A percentile compares a stretch with the other conserved stretches of the same genome.
phyloP scores from a whole-genome alignment of 1,139 yeast genomes.

The Groenewaldozyma sp. region DNA sequence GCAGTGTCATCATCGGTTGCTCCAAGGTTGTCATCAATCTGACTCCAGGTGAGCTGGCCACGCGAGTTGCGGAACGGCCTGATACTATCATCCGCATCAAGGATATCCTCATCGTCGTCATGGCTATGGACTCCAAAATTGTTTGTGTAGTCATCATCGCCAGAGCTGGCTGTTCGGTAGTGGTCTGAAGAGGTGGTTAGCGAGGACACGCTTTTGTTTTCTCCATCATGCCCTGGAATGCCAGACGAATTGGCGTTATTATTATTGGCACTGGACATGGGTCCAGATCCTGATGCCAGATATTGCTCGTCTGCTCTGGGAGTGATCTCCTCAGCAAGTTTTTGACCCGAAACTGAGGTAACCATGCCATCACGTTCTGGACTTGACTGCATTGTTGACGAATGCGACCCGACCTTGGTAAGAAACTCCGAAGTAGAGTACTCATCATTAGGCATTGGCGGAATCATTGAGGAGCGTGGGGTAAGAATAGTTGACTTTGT shows the following conservation, averaged over 20 bases:
- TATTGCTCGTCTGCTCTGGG: slow-evolving; percentile 4
- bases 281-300: too few relatives aligned
- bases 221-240: too few relatives aligned
- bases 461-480: slow-evolving; percentile 19
- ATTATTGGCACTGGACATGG: not conserved
- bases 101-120: slow-evolving; percentile 13
- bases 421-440: slow-evolving; percentile 14
- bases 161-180: slow-evolving; percentile 5
- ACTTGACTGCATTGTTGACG: slow-evolving; percentile 14
- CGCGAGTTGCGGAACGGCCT: slow-evolving; percentile 27
- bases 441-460: slow-evolving; percentile 15
- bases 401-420: slow-evolving; percentile 18
- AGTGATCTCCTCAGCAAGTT: not conserved
- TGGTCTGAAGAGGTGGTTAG: slow-evolving; percentile 3
- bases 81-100: slow-evolving; percentile 19
- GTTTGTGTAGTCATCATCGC: slow-evolving; percentile 4
- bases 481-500: slow-evolving; percentile 21
- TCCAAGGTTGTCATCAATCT: slow-evolving; percentile 12
- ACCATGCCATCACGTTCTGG: not conserved
- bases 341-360: not conserved
- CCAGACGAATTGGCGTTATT: not conserved
- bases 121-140: slow-evolving; percentile 8
- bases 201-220: not conserved
- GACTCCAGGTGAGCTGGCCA: slow-evolving; percentile 29
- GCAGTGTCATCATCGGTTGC: slow-evolving; percentile 7